Conservation (phyloP, 306 rosid genomes). For the Erythrophleum fordii region DNA sequence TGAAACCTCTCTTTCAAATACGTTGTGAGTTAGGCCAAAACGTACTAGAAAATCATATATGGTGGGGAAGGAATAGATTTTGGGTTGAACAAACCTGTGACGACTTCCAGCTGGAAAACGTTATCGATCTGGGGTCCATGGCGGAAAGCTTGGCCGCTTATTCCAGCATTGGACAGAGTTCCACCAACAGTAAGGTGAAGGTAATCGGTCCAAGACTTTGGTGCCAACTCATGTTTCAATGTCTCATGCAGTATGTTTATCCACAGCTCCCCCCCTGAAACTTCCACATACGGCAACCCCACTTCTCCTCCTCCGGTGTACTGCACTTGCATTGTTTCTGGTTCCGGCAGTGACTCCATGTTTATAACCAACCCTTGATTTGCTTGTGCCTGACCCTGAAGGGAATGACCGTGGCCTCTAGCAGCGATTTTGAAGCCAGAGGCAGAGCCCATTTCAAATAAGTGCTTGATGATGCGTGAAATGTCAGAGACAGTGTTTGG, state of each 20-base stretch:
- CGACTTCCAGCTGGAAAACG: conserved; percentile 76
- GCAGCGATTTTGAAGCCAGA: conserved; percentile 81
- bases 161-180: conserved; percentile 91
- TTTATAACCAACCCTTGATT: conserved; percentile 73
- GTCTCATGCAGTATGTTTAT: conserved; percentile 87
- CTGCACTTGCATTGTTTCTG: conserved; percentile 50
- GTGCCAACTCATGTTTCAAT: conserved; percentile 80
- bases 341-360: conserved; percentile 73
- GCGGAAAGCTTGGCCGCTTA: conserved; percentile 92
- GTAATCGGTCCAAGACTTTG: conserved; percentile 98
- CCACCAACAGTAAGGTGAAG: conserved; percentile 96
- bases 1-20: background rate
- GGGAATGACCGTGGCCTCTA: conserved; percentile 95
- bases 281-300: conserved; percentile 72
- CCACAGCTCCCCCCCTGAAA: conserved; percentile 94
- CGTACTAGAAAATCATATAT: conserved; percentile 5
- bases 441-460: conserved; percentile 58
- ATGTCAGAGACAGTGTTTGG: conserved; percentile 80
- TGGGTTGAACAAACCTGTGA: conserved; percentile 69
- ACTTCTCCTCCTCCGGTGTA: conserved; percentile 40
- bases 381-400: conserved; percentile 86
- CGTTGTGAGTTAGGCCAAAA: background rate
- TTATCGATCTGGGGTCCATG: conserved; percentile 97
- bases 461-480: conserved; percentile 56
- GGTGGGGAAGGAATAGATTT: conserved; percentile 23